Percentiles rank a stretch among this genome's conserved stretches.
Conservation (phyloP, 257 asterid genomes). For the Salvia hispanica region DNA sequence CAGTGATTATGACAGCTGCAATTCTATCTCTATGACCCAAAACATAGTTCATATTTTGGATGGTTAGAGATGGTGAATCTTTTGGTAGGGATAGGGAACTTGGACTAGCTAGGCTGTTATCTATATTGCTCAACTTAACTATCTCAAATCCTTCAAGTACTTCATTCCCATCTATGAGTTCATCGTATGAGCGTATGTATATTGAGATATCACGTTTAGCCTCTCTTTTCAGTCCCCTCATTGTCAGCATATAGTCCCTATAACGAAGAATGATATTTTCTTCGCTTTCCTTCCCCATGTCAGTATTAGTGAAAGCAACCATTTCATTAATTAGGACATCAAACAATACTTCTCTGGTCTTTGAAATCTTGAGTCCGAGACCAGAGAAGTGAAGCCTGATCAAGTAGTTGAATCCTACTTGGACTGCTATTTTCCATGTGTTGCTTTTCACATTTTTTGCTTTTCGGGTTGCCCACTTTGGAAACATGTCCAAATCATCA, state of each 20-base stretch:
- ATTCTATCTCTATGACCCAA: conserved; percentile 33
- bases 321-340: conserved; percentile 41
- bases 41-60: conserved; percentile 3
- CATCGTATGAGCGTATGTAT: no score
- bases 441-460: conserved; percentile 23
- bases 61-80: conserved; percentile 9
- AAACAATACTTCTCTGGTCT: conserved; percentile 21
- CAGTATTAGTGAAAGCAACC: conserved; percentile 33
- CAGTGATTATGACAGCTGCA: conserved; percentile 34
- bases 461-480: conserved; percentile 31
- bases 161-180: conserved; percentile 19
- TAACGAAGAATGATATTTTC: no score
- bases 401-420: conserved; percentile 57
- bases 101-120: conserved; percentile 51
- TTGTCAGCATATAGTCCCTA: no score
- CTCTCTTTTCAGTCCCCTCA: no score
- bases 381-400: conserved; percentile 54
- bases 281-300: conserved; percentile 15
- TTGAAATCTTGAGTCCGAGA: conserved; percentile 33
- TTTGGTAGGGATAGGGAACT: no score
- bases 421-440: conserved; percentile 31
- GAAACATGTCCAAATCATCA: no score
- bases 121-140: conserved; percentile 61
- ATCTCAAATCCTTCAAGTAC: conserved; percentile 53
- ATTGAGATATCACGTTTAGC: no score